phyloP scores from a whole-genome alignment of 192 early-diverging fungal species.

The Coemansia sp. region DNA sequence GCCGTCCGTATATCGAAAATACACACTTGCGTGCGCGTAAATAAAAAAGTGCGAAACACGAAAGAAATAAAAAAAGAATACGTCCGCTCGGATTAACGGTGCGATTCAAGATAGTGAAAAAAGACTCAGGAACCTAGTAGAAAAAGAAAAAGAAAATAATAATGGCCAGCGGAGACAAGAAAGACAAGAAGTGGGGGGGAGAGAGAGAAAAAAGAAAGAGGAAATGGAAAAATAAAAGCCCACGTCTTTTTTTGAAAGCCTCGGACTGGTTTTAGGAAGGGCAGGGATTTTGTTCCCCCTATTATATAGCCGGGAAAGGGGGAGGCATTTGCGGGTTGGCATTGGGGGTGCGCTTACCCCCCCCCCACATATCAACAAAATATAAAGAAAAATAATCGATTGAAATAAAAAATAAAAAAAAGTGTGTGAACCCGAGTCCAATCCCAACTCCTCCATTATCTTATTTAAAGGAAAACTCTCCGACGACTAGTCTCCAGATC shows the following conservation, averaged over 20 bases:
- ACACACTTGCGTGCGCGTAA: too few species aligned
- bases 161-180: conserved; percentile 1
- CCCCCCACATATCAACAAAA: background rate
- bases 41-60: too few species aligned
- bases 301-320: background rate
- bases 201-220: background rate
- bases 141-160: conserved; percentile 19
- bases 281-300: background rate
- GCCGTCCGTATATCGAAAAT: too few species aligned
- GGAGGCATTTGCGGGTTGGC: conserved; percentile 5
- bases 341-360: background rate
- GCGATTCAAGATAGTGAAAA: background rate
- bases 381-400: conserved; percentile 2
- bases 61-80: too few species aligned
- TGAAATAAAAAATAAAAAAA: conserved; percentile 3
- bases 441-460: conserved; percentile 12
- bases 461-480: conserved; percentile 77
- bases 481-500: conserved; percentile 91
- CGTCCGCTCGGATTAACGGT: background rate
- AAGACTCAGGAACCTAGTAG: background rate
- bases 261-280: background rate
- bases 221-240: too few species aligned
- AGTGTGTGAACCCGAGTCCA: too few species aligned
- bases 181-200: background rate
- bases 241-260: background rate